Base-by-base conservation (phyloP, 2,329 filamentous ascomycete species). In the Microascus cirrosus region DNA sequence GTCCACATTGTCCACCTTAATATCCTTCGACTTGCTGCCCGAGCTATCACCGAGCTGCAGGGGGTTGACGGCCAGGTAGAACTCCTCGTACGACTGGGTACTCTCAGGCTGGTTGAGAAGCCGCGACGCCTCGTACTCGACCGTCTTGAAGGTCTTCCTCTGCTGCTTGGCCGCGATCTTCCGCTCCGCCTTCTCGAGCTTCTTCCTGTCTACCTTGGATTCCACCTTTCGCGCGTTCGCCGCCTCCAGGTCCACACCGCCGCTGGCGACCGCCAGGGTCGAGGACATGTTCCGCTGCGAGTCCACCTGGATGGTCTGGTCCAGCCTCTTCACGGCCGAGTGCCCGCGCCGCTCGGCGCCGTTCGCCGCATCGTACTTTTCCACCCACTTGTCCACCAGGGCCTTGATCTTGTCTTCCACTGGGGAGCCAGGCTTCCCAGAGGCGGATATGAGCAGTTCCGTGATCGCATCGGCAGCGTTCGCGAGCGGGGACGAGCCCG, bases 1-100 rank as follows among this genome's bases (percentile, higher is more conserved):
- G 72, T 99, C 94, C 68, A 96, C 90, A 65, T 89, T 91, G 73
- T 99, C 94, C 64, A 99, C 78, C 77, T 97, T 99, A 79, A 99
- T 92, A 70, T 99, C 94, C 79, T 99, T 99, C 73, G 92, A 96
- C 85, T 97, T 99, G 64, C 84, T 82, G 60, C 85, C 81, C 60
- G 85, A 72, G 59, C 82, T 72, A 63, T 79, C 75, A 58, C 91
- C 93, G 60, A 97, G 68, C 70, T 97, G 93, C 62, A 99, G 81
- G 61, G 94, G 94, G 72, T 99, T 99, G 77, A 99, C 94, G 57
- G 90, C 87, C 94, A 99, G 97, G 82, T 95, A 99, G 75, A 99
- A 97, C 71, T 99, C 94, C 74, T 99, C 94, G 70, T 99, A 99
- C 48, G 90, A 95, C 78, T 96, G 87, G 13, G 92, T 78, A 66